A percentile compares a stretch with the other conserved stretches of the same genome.
These are phyloP conservation scores for Sungouiella blattae DNA, from an alignment of 805 yeast species.

Conservation along the genomic window DNA sequence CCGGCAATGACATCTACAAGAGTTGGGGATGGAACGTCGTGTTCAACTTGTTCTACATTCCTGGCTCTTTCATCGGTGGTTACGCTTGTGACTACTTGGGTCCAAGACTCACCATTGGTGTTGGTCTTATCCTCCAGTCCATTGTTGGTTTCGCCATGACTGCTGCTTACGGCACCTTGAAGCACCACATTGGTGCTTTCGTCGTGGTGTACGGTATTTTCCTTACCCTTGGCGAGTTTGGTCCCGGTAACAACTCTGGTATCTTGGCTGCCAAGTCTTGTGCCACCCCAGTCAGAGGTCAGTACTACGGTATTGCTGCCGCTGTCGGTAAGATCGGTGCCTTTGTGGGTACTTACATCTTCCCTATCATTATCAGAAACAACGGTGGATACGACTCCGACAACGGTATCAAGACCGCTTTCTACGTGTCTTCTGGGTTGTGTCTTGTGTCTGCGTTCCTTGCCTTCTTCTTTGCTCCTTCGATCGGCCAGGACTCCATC, in stretches of 20 bases:
- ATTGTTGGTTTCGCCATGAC: slow-evolving; percentile 83
- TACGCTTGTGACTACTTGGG: slow-evolving; percentile 80
- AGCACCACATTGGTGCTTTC: slow-evolving; percentile 67
- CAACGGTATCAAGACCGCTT: slow-evolving; percentile 69
- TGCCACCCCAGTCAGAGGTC: slow-evolving; percentile 86
- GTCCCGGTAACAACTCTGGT: slow-evolving; percentile 93
- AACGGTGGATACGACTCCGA: slow-evolving; percentile 47
- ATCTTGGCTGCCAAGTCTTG: slow-evolving; percentile 80
- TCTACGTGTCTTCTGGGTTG: slow-evolving; percentile 75
- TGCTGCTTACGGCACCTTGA: slow-evolving; percentile 55
- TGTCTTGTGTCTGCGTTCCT: slow-evolving; percentile 69
- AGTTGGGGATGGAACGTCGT: slow-evolving; percentile 93
- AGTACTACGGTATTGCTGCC: slow-evolving; percentile 87
- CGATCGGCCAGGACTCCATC: slow-evolving; percentile 80
- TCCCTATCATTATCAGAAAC: slow-evolving; percentile 71
- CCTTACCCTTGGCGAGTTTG: slow-evolving; percentile 84
- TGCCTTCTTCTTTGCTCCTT: slow-evolving; percentile 70
- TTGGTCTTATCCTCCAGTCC: slow-evolving; percentile 73
- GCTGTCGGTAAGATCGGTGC: slow-evolving; percentile 93
- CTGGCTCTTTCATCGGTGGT: slow-evolving; percentile 91
- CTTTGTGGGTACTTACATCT: slow-evolving; percentile 82
- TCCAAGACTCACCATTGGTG: slow-evolving; percentile 73
- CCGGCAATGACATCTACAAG: slow-evolving; percentile 59
- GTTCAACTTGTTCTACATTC: slow-evolving; percentile 80
- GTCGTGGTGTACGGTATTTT: slow-evolving; percentile 88